Evolutionary conservation across 2,329 filamentous ascomycete genomes (phyloP).

Genomic region (Pseudogymnoascus sp.): DNA sequence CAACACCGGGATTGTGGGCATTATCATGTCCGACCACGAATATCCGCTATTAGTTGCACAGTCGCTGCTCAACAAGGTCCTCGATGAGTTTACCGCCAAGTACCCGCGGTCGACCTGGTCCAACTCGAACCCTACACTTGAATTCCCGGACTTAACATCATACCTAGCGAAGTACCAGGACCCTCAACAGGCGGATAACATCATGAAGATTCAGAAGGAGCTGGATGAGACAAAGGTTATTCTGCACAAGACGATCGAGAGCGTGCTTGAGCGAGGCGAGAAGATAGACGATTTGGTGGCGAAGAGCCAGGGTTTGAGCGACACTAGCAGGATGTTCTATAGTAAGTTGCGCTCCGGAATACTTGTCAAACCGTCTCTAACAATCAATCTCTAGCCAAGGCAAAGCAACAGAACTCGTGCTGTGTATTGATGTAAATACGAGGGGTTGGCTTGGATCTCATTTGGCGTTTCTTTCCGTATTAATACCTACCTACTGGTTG

Average conservation of each 20-base stretch:
- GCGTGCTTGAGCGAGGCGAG: conserved; percentile 79
- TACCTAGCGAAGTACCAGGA: conserved; percentile 78
- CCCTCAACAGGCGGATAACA: conserved; percentile 79
- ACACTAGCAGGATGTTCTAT: conserved; percentile 97
- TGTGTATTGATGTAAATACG: conserved; percentile 55
- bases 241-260: conserved; percentile 93
- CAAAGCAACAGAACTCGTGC: conserved; percentile 76
- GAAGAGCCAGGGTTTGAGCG: conserved; percentile 85
- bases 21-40: conserved; percentile 68
- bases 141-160: conserved; percentile 68
- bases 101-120: conserved; percentile 64
- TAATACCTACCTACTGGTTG: conserved; percentile 7
- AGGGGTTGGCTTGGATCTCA: conserved; percentile 4
- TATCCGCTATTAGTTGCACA: conserved; percentile 76
- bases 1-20: conserved; percentile 64
- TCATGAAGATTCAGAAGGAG: conserved; percentile 93
- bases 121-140: conserved; percentile 42
- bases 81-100: conserved; percentile 76
- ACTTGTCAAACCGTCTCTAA: not conserved
- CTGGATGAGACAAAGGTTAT: conserved; percentile 96
- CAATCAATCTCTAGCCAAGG: conserved; percentile 39
- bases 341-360: conserved; percentile 39
- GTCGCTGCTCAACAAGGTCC: conserved; percentile 74
- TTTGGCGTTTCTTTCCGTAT: conserved; percentile 3
- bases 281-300: conserved; percentile 91